Percentiles rank a stretch among this genome's conserved stretches.
Conservation (phyloP, 1,139 yeast species). For the Hansenula lynferdii region DNA sequence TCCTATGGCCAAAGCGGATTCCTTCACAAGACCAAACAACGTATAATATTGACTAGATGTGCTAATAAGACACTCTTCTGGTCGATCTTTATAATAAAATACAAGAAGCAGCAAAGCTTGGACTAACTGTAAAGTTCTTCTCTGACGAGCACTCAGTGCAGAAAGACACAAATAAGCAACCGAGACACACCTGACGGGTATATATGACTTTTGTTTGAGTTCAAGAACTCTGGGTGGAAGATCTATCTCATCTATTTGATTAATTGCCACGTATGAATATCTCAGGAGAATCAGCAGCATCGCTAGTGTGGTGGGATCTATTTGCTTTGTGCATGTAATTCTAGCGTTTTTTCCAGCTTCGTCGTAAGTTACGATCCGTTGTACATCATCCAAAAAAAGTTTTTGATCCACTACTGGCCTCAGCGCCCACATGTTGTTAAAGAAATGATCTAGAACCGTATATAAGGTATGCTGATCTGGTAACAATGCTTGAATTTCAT, state of each 20-base stretch:
- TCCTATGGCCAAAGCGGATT: constrained; percentile 33
- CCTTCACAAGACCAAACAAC: constrained; percentile 28
- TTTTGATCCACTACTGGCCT: constrained; percentile 40
- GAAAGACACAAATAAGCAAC: constrained; percentile 28
- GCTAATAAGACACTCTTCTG: constrained; percentile 34
- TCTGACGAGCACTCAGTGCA: constrained; percentile 26
- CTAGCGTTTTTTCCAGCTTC: not conserved
- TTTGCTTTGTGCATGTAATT: constrained; percentile 24
- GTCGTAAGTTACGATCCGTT: constrained; percentile 7
- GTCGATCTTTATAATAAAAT: constrained; percentile 32
- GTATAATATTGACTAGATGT: constrained; percentile 31
- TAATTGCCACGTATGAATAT: constrained; percentile 28
- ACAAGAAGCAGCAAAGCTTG: constrained; percentile 33
- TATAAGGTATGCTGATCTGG: constrained; percentile 33
- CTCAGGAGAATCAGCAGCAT: constrained; percentile 34
- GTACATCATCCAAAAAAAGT: constrained; percentile 16
- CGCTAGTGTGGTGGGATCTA: constrained; percentile 35
- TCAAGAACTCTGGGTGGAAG: not conserved
- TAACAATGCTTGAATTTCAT: constrained; percentile 15
- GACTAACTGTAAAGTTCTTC: constrained; percentile 28
- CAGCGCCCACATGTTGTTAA: constrained; percentile 34
- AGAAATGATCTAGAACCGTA: constrained; percentile 29
- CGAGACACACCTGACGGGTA: constrained; percentile 27
- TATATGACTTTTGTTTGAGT: constrained; percentile 23
- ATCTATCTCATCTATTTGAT: constrained; percentile 8